phyloP scores from a whole-genome alignment of 352 stramenopile genomes.

The Globisporangium sylvaticum region DNA sequence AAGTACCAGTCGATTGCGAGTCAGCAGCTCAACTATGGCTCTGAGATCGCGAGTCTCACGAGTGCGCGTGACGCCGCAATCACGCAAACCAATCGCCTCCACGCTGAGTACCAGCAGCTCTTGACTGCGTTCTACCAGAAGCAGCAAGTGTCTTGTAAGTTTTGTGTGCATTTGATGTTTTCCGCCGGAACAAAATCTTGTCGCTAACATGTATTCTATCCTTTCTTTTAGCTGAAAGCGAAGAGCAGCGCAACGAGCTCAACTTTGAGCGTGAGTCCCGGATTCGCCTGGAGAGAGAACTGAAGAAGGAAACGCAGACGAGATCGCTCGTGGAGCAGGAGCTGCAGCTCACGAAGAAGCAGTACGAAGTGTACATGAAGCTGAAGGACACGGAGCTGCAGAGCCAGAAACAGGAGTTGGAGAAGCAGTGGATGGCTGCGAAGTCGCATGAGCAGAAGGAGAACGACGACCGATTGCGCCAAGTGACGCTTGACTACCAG shows the following conservation, averaged over 20 bases:
- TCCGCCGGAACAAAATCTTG: background rate
- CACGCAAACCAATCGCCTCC: conserved; percentile 67
- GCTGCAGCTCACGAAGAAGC: conserved; percentile 66
- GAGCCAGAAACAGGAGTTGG: conserved; percentile 35
- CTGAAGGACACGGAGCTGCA: conserved; percentile 56
- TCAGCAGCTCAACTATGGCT: conserved; percentile 46
- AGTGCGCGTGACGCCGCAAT: conserved; percentile 63
- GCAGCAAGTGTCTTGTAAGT: conserved; percentile 44
- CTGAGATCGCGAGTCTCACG: conserved; percentile 51
- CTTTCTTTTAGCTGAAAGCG: conserved; percentile 27
- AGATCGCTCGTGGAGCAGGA: conserved; percentile 63
- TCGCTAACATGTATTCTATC: conserved; percentile 1
- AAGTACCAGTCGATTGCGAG: conserved; percentile 57
- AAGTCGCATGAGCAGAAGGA: conserved; percentile 31
- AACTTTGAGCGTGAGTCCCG: conserved; percentile 63
- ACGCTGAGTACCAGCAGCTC: conserved; percentile 73
- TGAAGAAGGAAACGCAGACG: conserved; percentile 56
- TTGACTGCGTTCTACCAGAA: conserved; percentile 74
- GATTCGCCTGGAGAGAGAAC: conserved; percentile 48
- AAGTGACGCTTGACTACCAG: conserved; percentile 27
- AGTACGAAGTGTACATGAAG: conserved; percentile 57
- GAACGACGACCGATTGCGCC: conserved; percentile 39
- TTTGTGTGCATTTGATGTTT: background rate
- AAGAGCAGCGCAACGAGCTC: conserved; percentile 54
- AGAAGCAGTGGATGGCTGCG: conserved; percentile 35